Percentiles rank a stretch among this genome's conserved stretches.
Conservation (phyloP, 2,329 filamentous ascomycete genomes). For the Ciborinia camelliae region DNA sequence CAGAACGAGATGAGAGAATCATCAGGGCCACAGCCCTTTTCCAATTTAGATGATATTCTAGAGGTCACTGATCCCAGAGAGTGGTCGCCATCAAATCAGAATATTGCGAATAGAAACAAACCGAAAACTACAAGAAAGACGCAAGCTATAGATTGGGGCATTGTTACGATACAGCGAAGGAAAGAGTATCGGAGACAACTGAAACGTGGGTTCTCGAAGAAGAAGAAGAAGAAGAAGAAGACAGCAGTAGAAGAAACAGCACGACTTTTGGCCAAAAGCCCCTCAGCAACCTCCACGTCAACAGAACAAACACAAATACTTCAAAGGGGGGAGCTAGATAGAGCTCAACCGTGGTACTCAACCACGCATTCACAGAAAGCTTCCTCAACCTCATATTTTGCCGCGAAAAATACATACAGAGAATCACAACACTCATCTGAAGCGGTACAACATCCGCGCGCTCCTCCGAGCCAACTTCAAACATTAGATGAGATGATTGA, state of each 20-base stretch:
- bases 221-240: too few relatives aligned
- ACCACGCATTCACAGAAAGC: not conserved
- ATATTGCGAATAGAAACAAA: not conserved
- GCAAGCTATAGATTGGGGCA: not conserved
- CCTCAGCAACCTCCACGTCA: not conserved
- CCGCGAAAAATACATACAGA: not conserved
- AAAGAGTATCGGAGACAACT: not conserved
- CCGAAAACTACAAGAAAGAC: too few relatives aligned
- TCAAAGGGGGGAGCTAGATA: not conserved
- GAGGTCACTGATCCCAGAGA: not conserved
- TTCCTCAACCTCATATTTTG: not conserved
- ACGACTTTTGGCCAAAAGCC: not conserved
- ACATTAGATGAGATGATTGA: conserved; percentile 7
- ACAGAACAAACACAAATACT: not conserved
- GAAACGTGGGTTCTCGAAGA: not conserved
- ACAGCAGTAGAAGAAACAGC: not conserved
- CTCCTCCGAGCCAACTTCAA: not conserved
- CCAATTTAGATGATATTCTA: not conserved
- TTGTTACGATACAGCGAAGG: not conserved
- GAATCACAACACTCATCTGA: not conserved
- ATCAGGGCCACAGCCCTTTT: not conserved
- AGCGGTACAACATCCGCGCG: not conserved
- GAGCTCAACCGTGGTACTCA: not conserved
- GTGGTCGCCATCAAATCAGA: not conserved
- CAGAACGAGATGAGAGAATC: not conserved